Evolutionary conservation across 148 eudicot genomes (phyloP), one percentile per base, ranked within the genome.

Genomic region (Agrostemma githago): DNA sequence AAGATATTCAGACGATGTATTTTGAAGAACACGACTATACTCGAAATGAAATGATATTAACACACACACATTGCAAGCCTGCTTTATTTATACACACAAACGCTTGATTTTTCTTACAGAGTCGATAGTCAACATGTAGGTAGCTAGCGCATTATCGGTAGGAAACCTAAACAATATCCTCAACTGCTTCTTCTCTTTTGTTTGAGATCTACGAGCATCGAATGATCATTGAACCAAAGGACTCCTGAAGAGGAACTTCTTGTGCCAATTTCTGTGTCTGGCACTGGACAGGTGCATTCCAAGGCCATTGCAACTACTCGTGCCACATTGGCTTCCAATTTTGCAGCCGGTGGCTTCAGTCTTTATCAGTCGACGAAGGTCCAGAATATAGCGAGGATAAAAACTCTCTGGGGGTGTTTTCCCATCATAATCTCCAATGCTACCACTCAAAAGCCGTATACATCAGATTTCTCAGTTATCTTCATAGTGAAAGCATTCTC

Each of bases 381-480:
- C 68, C 68, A 1, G 73, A 42, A 48, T 34, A 61, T 5, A 42
- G 74, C 15, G 79, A 48, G 40, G 80, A 72, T 20, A 71, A 42
- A 34, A 78, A 40, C 38, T 89, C 93, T 44, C 78, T 85, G 39
- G 84, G 84, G 77, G 0, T 86, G 88, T 79, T 84, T 84, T 26
- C 93, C 97, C 9, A 90, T 89, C 39, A 89, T 78, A 46, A 89
- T 81, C 85, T 89, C 97, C 46, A 91, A 82, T 54, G 85, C 82
- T 44, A 89, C 80, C 6, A 91, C 88, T 70, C 97, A 92, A 51
- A 83, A 91, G 72, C 89, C 89, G 73, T 82, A 88, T 34, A 91
- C 92, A 82, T 89, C 93, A 6, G 80, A 83, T 68, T 86, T 91
- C 26, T 91, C 81, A 0, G 92, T 88, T 37, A 42, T 62, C 75